phyloP scores from a whole-genome alignment of 306 rosid species.

The Fragaria nilgerrensis region DNA sequence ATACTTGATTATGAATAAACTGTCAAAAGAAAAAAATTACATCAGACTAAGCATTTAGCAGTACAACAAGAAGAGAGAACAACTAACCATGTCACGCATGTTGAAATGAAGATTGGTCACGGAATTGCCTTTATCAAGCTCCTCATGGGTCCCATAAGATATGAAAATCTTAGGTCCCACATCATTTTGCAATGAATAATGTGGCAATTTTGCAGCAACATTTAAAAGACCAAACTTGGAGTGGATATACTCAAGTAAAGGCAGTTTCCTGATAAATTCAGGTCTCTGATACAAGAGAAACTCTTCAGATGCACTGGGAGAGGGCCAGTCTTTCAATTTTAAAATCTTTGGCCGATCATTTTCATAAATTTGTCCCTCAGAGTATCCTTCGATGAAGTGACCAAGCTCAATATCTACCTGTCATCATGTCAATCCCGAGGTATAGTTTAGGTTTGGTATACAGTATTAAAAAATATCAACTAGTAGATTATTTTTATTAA shows the following conservation, averaged over 20 bases:
- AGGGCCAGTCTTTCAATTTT: slow-evolving; percentile 95
- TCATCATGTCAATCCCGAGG: slow-evolving; percentile 32
- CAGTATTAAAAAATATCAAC: slow-evolving; percentile 16
- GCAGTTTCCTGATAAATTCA: slow-evolving; percentile 89
- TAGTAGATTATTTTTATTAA: slow-evolving; percentile 17
- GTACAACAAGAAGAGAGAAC: slow-evolving; percentile 18
- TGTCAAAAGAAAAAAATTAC: background rate
- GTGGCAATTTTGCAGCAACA: slow-evolving; percentile 98
- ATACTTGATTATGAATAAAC: background rate
- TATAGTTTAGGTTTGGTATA: slow-evolving; percentile 4
- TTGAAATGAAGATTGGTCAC: slow-evolving; percentile 91
- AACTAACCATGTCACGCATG: slow-evolving; percentile 91
- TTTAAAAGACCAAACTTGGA: slow-evolving; percentile 98
- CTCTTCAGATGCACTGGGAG: slow-evolving; percentile 92
- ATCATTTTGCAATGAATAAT: slow-evolving; percentile 94
- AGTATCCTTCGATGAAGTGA: slow-evolving; percentile 79
- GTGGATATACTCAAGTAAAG: slow-evolving; percentile 93
- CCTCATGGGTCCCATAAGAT: slow-evolving; percentile 73
- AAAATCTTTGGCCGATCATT: slow-evolving; percentile 77
- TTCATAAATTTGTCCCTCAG: slow-evolving; percentile 56
- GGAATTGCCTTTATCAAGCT: slow-evolving; percentile 64
- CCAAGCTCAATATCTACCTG: slow-evolving; percentile 77
- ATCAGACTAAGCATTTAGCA: slow-evolving; percentile 1
- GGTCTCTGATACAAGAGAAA: slow-evolving; percentile 94
- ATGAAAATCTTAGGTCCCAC: slow-evolving; percentile 93